Percentiles rank a stretch among this genome's conserved stretches.
Evolutionary conservation across 1,139 yeast species (phyloP).

Genomic region (Lodderomyces metapsilosis): DNA sequence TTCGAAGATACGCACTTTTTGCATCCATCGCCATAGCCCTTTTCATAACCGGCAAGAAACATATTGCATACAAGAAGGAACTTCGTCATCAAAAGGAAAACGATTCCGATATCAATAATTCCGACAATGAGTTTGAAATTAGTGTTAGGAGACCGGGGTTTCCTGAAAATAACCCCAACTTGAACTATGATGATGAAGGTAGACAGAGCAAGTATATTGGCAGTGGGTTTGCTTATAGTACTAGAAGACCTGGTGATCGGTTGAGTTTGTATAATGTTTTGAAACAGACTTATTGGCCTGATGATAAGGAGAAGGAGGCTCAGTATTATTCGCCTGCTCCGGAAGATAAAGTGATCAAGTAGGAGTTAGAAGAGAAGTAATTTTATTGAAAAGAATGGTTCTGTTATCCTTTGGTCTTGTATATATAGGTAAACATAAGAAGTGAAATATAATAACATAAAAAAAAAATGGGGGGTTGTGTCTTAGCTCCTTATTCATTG

Average conservation of each 20-base stretch:
- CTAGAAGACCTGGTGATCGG: conserved; percentile 49
- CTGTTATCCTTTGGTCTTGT: background rate
- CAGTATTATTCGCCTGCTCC: conserved; percentile 15
- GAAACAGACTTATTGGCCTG: conserved; percentile 19
- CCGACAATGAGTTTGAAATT: conserved; percentile 30
- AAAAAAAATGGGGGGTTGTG: background rate
- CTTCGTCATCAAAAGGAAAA: conserved; percentile 37
- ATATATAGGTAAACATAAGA: background rate
- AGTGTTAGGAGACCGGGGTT: conserved; percentile 36
- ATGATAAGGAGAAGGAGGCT: conserved; percentile 13
- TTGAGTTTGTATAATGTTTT: conserved; percentile 35
- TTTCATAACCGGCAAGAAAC: conserved; percentile 35
- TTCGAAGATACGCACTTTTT: conserved; percentile 37
- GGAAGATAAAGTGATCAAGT: conserved; percentile 14
- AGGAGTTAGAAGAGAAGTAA: background rate
- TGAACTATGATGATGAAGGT: conserved; percentile 19
- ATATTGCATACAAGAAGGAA: conserved; percentile 36
- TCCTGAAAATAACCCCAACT: conserved; percentile 29
- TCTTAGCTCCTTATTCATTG: too few species aligned
- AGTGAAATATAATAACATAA: too few species aligned
- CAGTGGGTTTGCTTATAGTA: conserved; percentile 57
- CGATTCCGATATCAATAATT: conserved; percentile 37
- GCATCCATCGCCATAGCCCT: conserved; percentile 31
- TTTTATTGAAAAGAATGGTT: background rate
- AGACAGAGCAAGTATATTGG: conserved; percentile 68